Conservation (phyloP, 495 filamentous ascomycete genomes). For the Talaromyces proteolyticus region DNA sequence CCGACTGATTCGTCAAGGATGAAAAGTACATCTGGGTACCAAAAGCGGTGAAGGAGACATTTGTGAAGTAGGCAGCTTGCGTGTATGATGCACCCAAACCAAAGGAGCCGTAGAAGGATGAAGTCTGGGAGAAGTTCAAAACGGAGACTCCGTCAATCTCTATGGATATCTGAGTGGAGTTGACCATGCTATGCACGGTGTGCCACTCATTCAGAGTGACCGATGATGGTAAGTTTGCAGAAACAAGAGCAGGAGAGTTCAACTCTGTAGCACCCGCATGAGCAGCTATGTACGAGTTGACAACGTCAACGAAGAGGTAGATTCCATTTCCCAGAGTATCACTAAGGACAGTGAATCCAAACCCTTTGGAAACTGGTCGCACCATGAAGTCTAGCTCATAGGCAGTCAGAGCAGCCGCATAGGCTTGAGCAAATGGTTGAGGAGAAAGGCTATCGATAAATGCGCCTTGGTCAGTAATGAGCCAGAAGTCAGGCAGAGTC, state of each 20-base stretch:
- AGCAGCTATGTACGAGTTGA: slow-evolving; percentile 10
- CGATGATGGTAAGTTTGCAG: slow-evolving; percentile 8
- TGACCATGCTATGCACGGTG: slow-evolving; percentile 9
- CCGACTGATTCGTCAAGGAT: slow-evolving; percentile 9
- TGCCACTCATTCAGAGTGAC: slow-evolving; percentile 12
- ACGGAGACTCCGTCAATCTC: slow-evolving; percentile 7
- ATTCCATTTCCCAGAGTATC: slow-evolving; percentile 13
- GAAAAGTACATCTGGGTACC: slow-evolving; percentile 11
- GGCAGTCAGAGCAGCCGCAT: slow-evolving; percentile 6
- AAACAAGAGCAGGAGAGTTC: neutral
- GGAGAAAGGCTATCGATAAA: slow-evolving; percentile 13
- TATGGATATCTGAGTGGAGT: slow-evolving; percentile 10
- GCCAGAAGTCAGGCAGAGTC: slow-evolving; percentile 13
- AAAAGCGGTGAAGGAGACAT: slow-evolving; percentile 10
- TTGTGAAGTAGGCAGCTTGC: slow-evolving; percentile 12
- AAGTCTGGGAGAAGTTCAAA: slow-evolving; percentile 11
- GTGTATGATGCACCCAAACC: slow-evolving; percentile 14
- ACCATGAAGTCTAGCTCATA: too few relatives aligned
- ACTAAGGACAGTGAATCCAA: slow-evolving; percentile 14
- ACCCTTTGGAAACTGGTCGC: slow-evolving; percentile 10
- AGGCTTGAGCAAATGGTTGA: slow-evolving; percentile 7
- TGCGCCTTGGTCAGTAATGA: slow-evolving; percentile 12
- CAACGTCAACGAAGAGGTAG: slow-evolving; percentile 13
- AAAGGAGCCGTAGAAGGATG: slow-evolving; percentile 12
- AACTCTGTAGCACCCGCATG: slow-evolving; percentile 6